Base-by-base conservation (phyloP, 208 protist species). In the Sergeia podlipaevii region DNA sequence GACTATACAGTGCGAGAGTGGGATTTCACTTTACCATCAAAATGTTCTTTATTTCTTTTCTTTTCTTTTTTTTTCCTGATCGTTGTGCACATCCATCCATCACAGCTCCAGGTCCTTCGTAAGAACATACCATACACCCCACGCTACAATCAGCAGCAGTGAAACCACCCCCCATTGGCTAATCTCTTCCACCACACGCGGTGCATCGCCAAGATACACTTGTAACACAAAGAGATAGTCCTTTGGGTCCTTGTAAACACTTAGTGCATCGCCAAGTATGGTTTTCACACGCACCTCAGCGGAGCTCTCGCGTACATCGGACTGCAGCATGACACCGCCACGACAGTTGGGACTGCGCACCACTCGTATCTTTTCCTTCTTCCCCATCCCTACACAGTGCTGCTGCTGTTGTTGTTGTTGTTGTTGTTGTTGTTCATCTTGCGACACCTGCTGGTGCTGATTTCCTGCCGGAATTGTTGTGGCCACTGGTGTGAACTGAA, bases 81-180 rank as follows among this genome's bases (percentile, higher is more conserved):
- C n/a, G n/a, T n/a, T n/a, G n/a, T n/a, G n/a, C n/a, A n/a, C n/a
- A n/a, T n/a, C n/a, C n/a, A n/a, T n/a, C n/a, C n/a, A n/a, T 57
- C 50, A 85, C 4, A 78, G 51, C 13, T 60, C 38, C 17, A 91
- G 55, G 51, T 91, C 83, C 46, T 84, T 86, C 0, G 78, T 91
- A 17, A 91, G 48, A 28, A 91, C 43, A 4, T 73, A 67, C 83
- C 83, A 91, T 4, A 85, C 23, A 8, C 74, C 23, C 17, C 83
- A 30, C n/a, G 69, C 59, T 1, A 63, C 28, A 32, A 76, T 65
- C 11, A 66, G 34, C 3, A 70, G 39, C n/a, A 86, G n/a, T 17
- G 50, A 24, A 4, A 63, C 34, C 3, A 69, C 37, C 2, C 60
- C 73, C 11, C 71, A 72, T 3, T 34, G 32, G 47, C 52, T 73